Conservation (phyloP, 352 stramenopile genomes). For the Peronospora belbahrii region DNA sequence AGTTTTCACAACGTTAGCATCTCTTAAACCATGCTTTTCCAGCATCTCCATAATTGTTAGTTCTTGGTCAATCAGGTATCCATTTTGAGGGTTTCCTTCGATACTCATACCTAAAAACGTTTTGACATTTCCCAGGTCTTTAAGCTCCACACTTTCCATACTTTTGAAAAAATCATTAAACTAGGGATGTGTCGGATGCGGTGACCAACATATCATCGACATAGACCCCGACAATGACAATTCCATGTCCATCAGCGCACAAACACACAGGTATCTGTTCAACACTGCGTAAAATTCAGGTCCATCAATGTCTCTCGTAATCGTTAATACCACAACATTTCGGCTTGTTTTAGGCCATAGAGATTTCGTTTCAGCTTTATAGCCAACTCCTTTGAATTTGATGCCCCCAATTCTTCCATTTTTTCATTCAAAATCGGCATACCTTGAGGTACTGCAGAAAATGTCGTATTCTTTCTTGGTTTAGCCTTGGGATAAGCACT, state of each 20-base stretch:
- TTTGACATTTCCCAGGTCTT: conserved; percentile 19
- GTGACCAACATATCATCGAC: conserved; percentile 30
- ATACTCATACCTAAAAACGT: neutral
- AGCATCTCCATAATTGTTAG: neutral
- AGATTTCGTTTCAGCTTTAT: neutral
- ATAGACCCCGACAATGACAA: too few species aligned
- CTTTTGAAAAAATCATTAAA: conserved; percentile 6
- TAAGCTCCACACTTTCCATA: conserved; percentile 15
- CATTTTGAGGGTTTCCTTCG: neutral
- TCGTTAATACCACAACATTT: neutral
- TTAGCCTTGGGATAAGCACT: too few species aligned
- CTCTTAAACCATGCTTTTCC: neutral
- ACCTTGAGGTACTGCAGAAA: too few species aligned
- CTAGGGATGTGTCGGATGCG: neutral
- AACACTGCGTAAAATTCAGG: conserved; percentile 11
- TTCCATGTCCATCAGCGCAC: conserved; percentile 15
- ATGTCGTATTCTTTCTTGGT: too few species aligned
- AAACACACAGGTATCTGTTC: conserved; percentile 11
- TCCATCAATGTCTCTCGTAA: neutral
- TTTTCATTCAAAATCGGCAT: too few species aligned
- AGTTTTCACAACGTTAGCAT: neutral
- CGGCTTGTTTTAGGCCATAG: neutral
- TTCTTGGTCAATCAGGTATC: neutral
- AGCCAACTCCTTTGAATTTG: neutral
- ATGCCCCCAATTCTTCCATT: neutral